Evolutionary conservation across 495 filamentous ascomycete genomes (phyloP).

Genomic region (Penicillium riverlandense): DNA sequence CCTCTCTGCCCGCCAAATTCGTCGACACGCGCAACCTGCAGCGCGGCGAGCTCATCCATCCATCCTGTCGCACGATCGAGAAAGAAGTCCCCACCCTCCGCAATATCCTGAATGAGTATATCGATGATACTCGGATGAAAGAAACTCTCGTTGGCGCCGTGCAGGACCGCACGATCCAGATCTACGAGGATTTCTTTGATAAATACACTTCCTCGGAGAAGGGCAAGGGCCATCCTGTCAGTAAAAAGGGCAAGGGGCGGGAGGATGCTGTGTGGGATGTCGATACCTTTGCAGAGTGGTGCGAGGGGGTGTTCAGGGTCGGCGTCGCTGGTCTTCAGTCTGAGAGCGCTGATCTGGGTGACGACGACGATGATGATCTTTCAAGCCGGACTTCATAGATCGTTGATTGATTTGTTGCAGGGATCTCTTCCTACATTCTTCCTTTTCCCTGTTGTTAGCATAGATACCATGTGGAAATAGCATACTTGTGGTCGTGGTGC

Average conservation of each 20-base stretch:
- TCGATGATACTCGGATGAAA: constrained; percentile 53
- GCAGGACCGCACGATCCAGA: constrained; percentile 50
- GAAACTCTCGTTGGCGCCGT: constrained; percentile 57
- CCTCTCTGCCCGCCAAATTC: constrained; percentile 37
- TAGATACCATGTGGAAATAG: constrained; percentile 18
- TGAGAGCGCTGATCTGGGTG: constrained; percentile 24
- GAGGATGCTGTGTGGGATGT: constrained; percentile 59
- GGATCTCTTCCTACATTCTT: background rate
- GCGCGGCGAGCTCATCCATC: constrained; percentile 29
- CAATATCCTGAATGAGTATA: constrained; percentile 46
- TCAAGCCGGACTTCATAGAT: constrained; percentile 14
- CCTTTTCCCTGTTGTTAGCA: constrained; percentile 5
- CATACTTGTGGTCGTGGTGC: constrained; percentile 1
- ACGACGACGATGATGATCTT: constrained; percentile 25
- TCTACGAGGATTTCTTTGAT: constrained; percentile 55
- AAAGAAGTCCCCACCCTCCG: constrained; percentile 49
- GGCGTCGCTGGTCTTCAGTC: constrained; percentile 30
- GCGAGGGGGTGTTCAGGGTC: constrained; percentile 48
- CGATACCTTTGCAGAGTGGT: constrained; percentile 57
- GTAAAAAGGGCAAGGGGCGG: constrained; percentile 53
- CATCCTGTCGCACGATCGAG: constrained; percentile 40
- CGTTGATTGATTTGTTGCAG: background rate
- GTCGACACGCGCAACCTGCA: constrained; percentile 31
- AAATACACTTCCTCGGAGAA: constrained; percentile 39
- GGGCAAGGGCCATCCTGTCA: constrained; percentile 35